A percentile compares a stretch with the other conserved stretches of the same genome.
phyloP scores from a whole-genome alignment of 306 rosid species.

The Dalbergia oliveri region DNA sequence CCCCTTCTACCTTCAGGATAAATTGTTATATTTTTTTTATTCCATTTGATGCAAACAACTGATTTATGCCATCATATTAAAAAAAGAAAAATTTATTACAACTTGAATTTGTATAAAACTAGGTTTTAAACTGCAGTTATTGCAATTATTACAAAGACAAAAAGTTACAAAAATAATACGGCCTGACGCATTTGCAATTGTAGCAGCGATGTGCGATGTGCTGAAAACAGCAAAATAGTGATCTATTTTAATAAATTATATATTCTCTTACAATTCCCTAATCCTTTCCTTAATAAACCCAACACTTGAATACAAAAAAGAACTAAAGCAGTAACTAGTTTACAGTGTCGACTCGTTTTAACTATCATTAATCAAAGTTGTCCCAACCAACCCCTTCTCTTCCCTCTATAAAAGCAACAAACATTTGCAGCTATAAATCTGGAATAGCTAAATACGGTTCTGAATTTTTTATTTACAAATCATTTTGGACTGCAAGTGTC shows the following conservation, averaged over 20 bases:
- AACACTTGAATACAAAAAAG: slow-evolving; percentile 39
- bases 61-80: background rate
- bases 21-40: background rate
- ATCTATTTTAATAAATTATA: background rate
- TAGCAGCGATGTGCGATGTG: too few relatives aligned
- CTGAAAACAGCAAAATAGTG: background rate
- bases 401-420: slow-evolving; percentile 32
- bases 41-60: slow-evolving; percentile 11
- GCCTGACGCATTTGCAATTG: too few relatives aligned
- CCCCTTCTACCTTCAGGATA: background rate
- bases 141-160: too few relatives aligned
- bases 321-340: slow-evolving; percentile 41
- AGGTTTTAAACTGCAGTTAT: too few relatives aligned
- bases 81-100: too few relatives aligned
- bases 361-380: slow-evolving; percentile 39
- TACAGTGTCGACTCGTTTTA: slow-evolving; percentile 49
- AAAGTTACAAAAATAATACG: too few relatives aligned
- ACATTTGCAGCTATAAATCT: slow-evolving; percentile 43
- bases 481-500: slow-evolving; percentile 24
- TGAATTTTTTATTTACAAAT: slow-evolving; percentile 42
- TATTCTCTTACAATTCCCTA: slow-evolving; percentile 21
- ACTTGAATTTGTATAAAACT: too few relatives aligned
- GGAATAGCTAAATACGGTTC: slow-evolving; percentile 39
- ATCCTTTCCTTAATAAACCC: slow-evolving; percentile 41
- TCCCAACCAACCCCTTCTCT: slow-evolving; percentile 39